Conservation (phyloP, 208 protist species). For the Crithidia sp. region DNA sequence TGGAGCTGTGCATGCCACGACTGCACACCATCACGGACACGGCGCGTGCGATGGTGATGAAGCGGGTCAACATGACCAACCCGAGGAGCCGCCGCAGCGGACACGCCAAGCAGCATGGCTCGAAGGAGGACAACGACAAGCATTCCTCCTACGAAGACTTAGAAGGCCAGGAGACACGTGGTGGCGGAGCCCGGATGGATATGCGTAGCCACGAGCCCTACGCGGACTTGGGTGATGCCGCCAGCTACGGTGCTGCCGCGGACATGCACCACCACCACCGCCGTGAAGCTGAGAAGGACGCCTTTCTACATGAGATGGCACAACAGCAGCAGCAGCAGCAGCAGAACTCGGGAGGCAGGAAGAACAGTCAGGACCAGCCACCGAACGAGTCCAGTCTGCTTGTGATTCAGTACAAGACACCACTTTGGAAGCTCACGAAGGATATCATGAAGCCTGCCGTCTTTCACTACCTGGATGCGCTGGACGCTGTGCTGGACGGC, state of each 20-base stretch:
- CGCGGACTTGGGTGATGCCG: neutral
- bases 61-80: slow-evolving; percentile 11
- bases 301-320: neutral
- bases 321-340: neutral
- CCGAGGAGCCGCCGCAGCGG: neutral
- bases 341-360: neutral
- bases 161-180: neutral
- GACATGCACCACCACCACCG: slow-evolving; percentile 11
- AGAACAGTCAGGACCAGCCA: neutral
- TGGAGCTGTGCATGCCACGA: slow-evolving; percentile 42
- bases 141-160: neutral
- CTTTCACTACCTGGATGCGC: slow-evolving; percentile 29
- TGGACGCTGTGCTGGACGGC: slow-evolving; percentile 40
- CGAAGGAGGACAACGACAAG: neutral
- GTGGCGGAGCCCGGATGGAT: neutral
- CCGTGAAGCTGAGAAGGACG: slow-evolving; percentile 4
- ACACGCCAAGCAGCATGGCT: neutral
- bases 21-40: slow-evolving; percentile 50
- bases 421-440: slow-evolving; percentile 17
- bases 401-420: slow-evolving; percentile 4
- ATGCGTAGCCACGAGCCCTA: slow-evolving; percentile 10
- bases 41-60: slow-evolving; percentile 34
- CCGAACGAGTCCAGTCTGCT: neutral
- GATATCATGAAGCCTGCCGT: slow-evolving; percentile 26
- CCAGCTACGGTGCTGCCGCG: neutral